These are phyloP conservation scores for Pelargonium citronellum DNA, from an alignment of 441 rosid species.

Conservation along the genomic window DNA sequence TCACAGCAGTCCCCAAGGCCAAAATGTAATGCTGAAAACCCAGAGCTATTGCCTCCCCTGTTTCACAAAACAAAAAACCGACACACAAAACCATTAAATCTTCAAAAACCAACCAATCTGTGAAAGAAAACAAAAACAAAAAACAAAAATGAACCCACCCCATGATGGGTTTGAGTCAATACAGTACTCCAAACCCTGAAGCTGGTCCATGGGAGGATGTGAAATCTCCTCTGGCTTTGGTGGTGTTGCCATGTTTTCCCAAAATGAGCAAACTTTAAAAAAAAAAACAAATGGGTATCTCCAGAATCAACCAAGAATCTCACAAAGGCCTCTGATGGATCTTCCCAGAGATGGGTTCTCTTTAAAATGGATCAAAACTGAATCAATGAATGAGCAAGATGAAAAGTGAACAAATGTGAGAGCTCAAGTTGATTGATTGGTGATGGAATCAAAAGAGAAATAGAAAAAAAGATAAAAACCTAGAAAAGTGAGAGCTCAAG, in stretches of 20 bases:
- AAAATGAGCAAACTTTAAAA: neutral
- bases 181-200: conserved; percentile 97
- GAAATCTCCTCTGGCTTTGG: conserved; percentile 78
- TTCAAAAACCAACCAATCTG: neutral
- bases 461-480: neutral
- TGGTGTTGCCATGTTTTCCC: conserved; percentile 61
- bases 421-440: neutral
- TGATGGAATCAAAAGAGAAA: conserved; percentile 6
- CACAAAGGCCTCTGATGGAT: neutral
- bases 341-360: conserved; percentile 13
- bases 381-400: conserved; percentile 13
- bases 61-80: neutral
- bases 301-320: conserved; percentile 30
- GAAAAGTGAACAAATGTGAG: no score
- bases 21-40: conserved; percentile 95
- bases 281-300: conserved; percentile 27
- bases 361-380: conserved; percentile 19
- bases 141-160: conserved; percentile 44
- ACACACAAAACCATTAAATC: conserved; percentile 8
- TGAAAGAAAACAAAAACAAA: neutral
- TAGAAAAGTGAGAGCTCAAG: conserved; percentile 13
- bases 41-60: conserved; percentile 91
- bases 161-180: conserved; percentile 98
- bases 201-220: conserved; percentile 96
- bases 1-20: conserved; percentile 96